These are phyloP conservation scores for Chenopodium berlandieri DNA, from an alignment of 148 eudicot genomes.

Conservation along the genomic window DNA sequence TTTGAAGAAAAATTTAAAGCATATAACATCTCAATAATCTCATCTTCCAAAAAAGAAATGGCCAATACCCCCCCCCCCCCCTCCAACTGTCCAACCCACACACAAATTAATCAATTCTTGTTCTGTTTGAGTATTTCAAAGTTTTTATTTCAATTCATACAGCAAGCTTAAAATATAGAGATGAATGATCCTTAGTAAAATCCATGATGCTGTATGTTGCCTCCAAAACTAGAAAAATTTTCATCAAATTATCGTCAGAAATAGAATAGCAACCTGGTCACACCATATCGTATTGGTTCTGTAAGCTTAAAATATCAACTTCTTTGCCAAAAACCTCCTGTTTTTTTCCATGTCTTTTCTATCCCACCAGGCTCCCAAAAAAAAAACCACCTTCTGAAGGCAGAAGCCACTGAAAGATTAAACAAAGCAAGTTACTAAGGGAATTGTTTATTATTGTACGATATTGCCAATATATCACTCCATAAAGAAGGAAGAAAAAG, in stretches of 20 bases:
- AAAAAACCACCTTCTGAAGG: conserved; percentile 62
- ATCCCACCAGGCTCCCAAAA: conserved; percentile 72
- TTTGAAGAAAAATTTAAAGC: too few relatives aligned
- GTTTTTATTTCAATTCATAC: too few relatives aligned
- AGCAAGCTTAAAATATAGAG: too few relatives aligned
- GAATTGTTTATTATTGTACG: background rate
- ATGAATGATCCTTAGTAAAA: too few relatives aligned
- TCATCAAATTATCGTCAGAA: background rate
- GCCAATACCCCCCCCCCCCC: too few relatives aligned
- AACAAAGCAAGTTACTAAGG: conserved; percentile 14
- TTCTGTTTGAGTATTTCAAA: too few relatives aligned
- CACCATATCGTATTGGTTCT: conserved; percentile 73
- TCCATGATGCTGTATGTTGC: background rate
- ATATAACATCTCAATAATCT: background rate
- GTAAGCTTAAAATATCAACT: conserved; percentile 66
- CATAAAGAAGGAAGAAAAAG: background rate
- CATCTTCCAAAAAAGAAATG: background rate
- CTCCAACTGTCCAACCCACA: too few relatives aligned
- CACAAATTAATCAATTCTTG: too few relatives aligned
- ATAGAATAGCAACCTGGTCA: conserved; percentile 60
- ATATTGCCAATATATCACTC: background rate
- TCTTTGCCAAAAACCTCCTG: conserved; percentile 64
- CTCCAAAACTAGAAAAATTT: background rate
- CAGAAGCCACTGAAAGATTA: conserved; percentile 70
- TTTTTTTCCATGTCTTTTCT: conserved; percentile 78